Percentiles rank a stretch among this genome's conserved stretches.
Conservation (phyloP, 768 basidiomycete species). For the Melanogaster broomeanus region DNA sequence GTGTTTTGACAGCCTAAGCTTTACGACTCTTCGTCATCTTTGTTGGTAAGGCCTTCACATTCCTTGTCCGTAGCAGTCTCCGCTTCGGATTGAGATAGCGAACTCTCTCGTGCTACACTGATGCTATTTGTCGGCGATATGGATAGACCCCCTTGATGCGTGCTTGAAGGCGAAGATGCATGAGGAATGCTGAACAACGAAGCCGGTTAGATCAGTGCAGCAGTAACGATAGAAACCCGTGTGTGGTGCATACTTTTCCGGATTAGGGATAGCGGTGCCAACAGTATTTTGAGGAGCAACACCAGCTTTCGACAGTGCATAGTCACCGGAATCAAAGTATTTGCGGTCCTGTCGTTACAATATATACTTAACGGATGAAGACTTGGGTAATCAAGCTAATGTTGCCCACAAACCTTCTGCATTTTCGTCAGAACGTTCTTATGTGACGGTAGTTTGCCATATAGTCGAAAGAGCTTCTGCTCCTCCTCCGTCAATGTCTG, state of each 20-base stretch:
- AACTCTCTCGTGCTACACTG: constrained; percentile 65
- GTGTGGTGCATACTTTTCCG: constrained; percentile 74
- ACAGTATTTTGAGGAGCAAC: constrained; percentile 85
- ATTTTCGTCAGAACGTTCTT: constrained; percentile 94
- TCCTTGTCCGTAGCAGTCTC: constrained; percentile 16
- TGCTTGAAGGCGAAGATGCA: constrained; percentile 69
- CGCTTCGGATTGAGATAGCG: constrained; percentile 33
- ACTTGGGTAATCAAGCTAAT: neutral
- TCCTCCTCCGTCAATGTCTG: constrained; percentile 88
- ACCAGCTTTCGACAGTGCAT: constrained; percentile 95
- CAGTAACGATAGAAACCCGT: neutral
- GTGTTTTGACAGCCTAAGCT: constrained; percentile 1
- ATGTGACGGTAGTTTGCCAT: constrained; percentile 91
- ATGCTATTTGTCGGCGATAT: constrained; percentile 74
- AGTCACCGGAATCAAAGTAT: constrained; percentile 99
- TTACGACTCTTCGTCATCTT: constrained; percentile 17
- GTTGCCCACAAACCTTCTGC: constrained; percentile 71
- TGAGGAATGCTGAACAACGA: constrained; percentile 73
- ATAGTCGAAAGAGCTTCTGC: constrained; percentile 90
- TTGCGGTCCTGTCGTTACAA: constrained; percentile 81
- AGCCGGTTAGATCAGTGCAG: neutral
- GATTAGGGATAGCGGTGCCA: constrained; percentile 97
- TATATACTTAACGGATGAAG: constrained; percentile 6
- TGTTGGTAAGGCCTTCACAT: constrained; percentile 5
- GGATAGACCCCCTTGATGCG: constrained; percentile 57